Base-by-base conservation (phyloP, 345 rosid species). In the Turnera subulata region DNA sequence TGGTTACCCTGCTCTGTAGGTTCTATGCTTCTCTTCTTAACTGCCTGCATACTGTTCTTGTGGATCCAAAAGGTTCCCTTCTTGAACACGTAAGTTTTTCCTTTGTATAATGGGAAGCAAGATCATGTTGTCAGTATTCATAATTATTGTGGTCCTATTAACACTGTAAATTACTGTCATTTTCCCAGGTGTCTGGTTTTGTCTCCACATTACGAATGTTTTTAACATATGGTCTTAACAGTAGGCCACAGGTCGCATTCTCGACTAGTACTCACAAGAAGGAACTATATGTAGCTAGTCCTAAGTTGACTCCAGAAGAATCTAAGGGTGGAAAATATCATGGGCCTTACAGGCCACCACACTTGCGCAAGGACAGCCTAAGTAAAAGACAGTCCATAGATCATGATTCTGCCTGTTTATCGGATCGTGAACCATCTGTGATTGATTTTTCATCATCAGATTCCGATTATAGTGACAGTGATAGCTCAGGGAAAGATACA, bases 381-480 rank as follows among this genome's bases (percentile, higher is more conserved):
- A 63, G 46, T 53, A 50, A 62, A 57, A 78, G 71, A 72, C 76
- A 56, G 72, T 61, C 69, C 11, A 72, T 63, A 70, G 57, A 75
- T 53, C 50, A 24, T 64, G 82, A 78, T 67, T 54, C 77, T 63
- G 65, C 11, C 45, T 53, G 69, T 69, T 64, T 56, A 49, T 65
- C 82, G 56, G 76, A 71, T 69, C 73, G 70, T 39, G 89, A 78
- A 71, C 66, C 81, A 75, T 74, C 65, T 54, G 58, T 46, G n/a
- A 49, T 67, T 26, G 88, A 83, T 71, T 62, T 73, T 53, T 29
- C 68, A 16, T 85, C 83, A 56, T 92, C 96, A 54, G 98, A 92
- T 82, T 92, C 96, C 19, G 96, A 91, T 65, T 83, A 77, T 66
- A 91, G 95, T 66, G 98, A 91, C 60, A 80, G 69, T 72, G 98